Evolutionary conservation across 768 basidiomycete genomes (phyloP), one percentile per base, ranked within the genome.

Genomic region (Psilocybe tampanensis): DNA sequence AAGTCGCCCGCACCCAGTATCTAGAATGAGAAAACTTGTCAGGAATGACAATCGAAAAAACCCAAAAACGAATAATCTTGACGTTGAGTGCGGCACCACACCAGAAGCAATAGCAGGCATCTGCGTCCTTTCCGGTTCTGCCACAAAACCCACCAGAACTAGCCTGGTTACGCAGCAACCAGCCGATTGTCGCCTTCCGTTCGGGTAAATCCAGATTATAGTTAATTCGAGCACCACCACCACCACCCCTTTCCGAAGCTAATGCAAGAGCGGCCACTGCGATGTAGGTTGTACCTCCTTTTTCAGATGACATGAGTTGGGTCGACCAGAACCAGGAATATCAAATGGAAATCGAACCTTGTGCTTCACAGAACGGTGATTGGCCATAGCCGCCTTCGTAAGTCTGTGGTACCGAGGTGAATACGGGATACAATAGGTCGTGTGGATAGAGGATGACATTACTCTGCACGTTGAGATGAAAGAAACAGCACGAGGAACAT

Each of bases 21-120:
- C 94, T 95, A 52, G 44, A 47, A 19, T 42, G 3, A 29, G 9
- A 21, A 47, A 51, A 22, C 47, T 32, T 49, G 54, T 54, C 44
- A 41, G 44, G 17, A 36, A 8, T 24, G n/a, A 43, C 8, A 34
- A 19, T 21, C 21, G 45, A 54, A 19, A 34, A 22, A 48, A 5
- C 9, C 4, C 15, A 44, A 7, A 52, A 6, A 39, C 18, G n/a
- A 47, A n/a, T n/a, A 47, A 36, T 36, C 68, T 83, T 50, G 60
- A 95, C 95, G 66, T 82, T 72, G 9, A 98, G 71, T 0, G 92
- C 80, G 8, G 87, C 95, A 2, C 92, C 89, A 63, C 89, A 90
- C 96, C 96, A 99, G 71, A 97, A 98, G 61, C 91, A 92, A 71
- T 99, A 99, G 69, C 96, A 99, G 2, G 94, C 92, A 61, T 98